Evolutionary conservation across 2,329 filamentous ascomycete genomes (phyloP), one percentile per base, ranked within the genome.

Genomic region (Exophiala sideris): DNA sequence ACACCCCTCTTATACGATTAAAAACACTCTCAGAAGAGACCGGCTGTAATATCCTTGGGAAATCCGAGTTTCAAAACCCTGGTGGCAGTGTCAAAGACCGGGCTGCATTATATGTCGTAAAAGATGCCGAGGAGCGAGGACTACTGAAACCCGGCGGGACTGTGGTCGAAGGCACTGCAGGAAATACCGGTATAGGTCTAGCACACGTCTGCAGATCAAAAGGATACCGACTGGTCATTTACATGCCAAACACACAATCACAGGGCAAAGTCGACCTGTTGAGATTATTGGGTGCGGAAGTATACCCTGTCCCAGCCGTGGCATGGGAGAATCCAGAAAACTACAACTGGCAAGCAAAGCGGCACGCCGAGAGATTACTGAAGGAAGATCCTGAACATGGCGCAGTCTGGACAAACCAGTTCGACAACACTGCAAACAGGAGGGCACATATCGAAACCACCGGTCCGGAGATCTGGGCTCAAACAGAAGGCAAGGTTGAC

Each of bases 201-300:
- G 94, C 94, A 16, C 94, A 97, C 75, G 94, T 99, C 52, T 97
- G 94, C 76, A 84, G 92, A 57, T 89, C 87, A 35, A 87, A 87
- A 66, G 94, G 92, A 38, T 97, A 99, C 80, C 87, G 87, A 70
- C 85, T 96, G 47, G 91, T 97, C 68, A 99, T 99, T 70, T 99
- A 97, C 83, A 97, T 99, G 94, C 94, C 94, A 66, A 88, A 99
- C 79, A 97, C 92, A 45, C 94, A 97, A 76, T 95, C 91, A 16
- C 92, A 96, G 75, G 94, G 91, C 70, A 99, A 99, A 79, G 89
- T 99, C 69, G 94, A 97, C 71, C 81, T 99, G 49, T 78, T 99
- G 61, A 82, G 92, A 7, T 79, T 97, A 34, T 82, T 99, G 8
- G 94, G 94, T 61, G 94, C 94, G 21, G 91, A 97, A 73, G 94